phyloP scores from a whole-genome alignment of 768 basidiomycete genomes.

The Trichaptum fuscoviolaceum region DNA sequence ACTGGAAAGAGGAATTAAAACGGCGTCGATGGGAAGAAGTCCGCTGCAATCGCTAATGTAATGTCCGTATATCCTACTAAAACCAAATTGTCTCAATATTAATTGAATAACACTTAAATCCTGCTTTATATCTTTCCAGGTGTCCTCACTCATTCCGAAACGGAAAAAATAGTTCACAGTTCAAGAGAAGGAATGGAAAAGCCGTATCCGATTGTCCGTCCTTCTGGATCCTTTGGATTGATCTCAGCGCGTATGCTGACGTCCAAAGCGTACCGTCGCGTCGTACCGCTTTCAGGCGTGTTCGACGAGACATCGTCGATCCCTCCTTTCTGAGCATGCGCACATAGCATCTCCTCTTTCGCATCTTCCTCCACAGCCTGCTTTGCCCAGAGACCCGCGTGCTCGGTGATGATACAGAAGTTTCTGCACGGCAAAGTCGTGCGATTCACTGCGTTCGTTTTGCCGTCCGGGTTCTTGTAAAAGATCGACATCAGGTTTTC shows the following conservation, averaged over 20 bases:
- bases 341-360: slow-evolving; percentile 9
- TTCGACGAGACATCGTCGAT: slow-evolving; percentile 10
- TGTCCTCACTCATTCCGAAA: not conserved
- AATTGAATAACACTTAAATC: not conserved
- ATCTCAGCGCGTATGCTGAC: slow-evolving; percentile 14
- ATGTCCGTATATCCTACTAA: not conserved
- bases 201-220: slow-evolving; percentile 12
- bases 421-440: slow-evolving; percentile 13
- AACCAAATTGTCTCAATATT: not conserved
- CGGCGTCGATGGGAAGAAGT: not conserved
- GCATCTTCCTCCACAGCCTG: not conserved
- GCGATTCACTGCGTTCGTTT: slow-evolving; percentile 8
- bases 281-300: slow-evolving; percentile 9
- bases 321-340: slow-evolving; percentile 10
- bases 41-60: not conserved
- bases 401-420: slow-evolving; percentile 15
- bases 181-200: slow-evolving; percentile 13
- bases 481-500: slow-evolving; percentile 15
- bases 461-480: slow-evolving; percentile 13
- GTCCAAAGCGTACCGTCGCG: slow-evolving; percentile 10
- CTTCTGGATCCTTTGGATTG: slow-evolving; percentile 11
- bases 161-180: not conserved
- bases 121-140: not conserved
- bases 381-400: slow-evolving; percentile 9
- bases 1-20: not conserved